Base-by-base conservation (phyloP, 768 basidiomycete species). In the Kwoniella sp. region DNA sequence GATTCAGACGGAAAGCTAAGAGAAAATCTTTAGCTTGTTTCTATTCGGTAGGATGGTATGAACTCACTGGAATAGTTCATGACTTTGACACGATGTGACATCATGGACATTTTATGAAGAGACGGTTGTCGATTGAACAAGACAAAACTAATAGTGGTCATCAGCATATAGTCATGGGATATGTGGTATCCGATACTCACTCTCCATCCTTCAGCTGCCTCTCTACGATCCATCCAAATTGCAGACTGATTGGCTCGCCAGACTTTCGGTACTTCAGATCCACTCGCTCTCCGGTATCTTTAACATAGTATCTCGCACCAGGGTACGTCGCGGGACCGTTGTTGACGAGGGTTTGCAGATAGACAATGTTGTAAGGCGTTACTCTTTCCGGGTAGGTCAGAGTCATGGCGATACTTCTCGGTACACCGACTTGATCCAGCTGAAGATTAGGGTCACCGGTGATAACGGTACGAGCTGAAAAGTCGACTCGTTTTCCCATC, bases 91-190 rank as follows among this genome's bases (percentile, higher is more conserved):
- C 94, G 88, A 83, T 98, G 96, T 81, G 91, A 91, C 96, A 98
- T 98, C 96, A 98, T 98, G 85, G 93, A 95, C 96, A 98, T 98
- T 82, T 99, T 99, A 82, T 99, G 96, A 81, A 98, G 82, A 86
- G 89, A 91, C 12, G 96, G 96, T 79, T 99, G 96, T 58, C 96
- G 94, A 81, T 99, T 98, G 84, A 99, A 98, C 58, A 99, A 83
- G 23, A 97, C 91, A 71, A 84, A 93, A 76, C 92, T 93, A 45
- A 66, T 5, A 37, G 41, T 59, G 23, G 52, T 50, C 65, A 59
- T 67, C 3, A 58, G 63, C 29, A 70, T 26, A 69, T 37, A 25
- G 11, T 72, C 7, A 26, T 34, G 12, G 0, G 1, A 4, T n/a
- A 15, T 50, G 15, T 61, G 45, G 25, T 25, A 9, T n/a, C 29